Percentiles rank a stretch among this genome's conserved stretches.
Conservation (phyloP, 225 moss, liverwort and hornwort genomes). For the Sphagnum contortum region DNA sequence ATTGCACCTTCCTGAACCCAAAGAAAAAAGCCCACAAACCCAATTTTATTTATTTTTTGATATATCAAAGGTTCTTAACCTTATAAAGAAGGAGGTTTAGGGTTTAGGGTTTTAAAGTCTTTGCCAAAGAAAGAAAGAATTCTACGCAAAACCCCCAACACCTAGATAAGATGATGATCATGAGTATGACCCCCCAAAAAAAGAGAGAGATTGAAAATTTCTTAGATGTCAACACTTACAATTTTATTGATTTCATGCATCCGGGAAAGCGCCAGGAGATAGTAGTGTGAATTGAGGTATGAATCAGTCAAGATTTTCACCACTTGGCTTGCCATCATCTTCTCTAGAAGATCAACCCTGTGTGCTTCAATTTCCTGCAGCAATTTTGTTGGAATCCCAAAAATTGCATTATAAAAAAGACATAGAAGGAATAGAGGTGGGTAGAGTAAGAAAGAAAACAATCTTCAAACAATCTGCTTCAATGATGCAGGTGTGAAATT, state of each 20-base stretch:
- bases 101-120: too few species aligned
- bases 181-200: too few species aligned
- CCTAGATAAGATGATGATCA: too few species aligned
- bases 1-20: constrained; percentile 55
- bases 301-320: constrained; percentile 63
- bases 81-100: too few species aligned
- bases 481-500: too few species aligned
- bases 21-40: neutral
- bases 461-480: too few species aligned
- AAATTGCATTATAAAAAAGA: neutral
- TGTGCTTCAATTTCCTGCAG: constrained; percentile 57
- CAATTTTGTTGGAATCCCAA: neutral
- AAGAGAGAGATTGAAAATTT: too few species aligned
- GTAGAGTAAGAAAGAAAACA: too few species aligned
- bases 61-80: neutral
- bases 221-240: constrained; percentile 20
- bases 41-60: neutral
- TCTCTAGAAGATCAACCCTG: constrained; percentile 25
- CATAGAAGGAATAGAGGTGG: too few species aligned
- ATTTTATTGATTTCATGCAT: constrained; percentile 70
- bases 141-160: too few species aligned
- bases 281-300: constrained; percentile 64
- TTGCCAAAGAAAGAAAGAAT: too few species aligned
- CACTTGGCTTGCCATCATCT: constrained; percentile 54
- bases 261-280: constrained; percentile 43